Percentiles rank a stretch among this genome's conserved stretches.
phyloP scores from a whole-genome alignment of 1,284 basidiomycete genomes.

The Sutorius eximius region DNA sequence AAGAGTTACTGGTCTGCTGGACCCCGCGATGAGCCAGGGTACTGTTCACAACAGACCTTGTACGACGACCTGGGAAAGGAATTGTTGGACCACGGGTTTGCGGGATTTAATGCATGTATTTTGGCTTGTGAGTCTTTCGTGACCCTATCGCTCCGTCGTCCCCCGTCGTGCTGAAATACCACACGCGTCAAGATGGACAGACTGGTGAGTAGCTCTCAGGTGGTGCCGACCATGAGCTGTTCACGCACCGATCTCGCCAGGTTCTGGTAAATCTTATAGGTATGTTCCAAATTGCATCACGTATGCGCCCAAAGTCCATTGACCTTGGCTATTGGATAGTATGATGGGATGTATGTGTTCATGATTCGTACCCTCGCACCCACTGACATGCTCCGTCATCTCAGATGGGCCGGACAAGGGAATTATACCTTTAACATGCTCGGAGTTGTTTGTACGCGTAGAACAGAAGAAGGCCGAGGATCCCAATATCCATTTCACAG shows the following conservation, averaged over 20 bases:
- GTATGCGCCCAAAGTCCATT: not conserved
- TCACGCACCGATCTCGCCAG: constrained; percentile 40
- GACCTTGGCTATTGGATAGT: constrained; percentile 43
- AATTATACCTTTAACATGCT: constrained; percentile 95
- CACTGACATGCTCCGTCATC: constrained; percentile 8
- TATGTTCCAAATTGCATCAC: constrained; percentile 37
- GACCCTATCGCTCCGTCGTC: not conserved
- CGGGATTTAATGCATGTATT: constrained; percentile 98
- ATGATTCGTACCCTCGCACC: constrained; percentile 20
- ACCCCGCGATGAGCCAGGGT: constrained; percentile 79
- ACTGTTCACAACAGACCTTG: constrained; percentile 91
- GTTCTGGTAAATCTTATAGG: constrained; percentile 89
- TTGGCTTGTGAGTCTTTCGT: constrained; percentile 81
- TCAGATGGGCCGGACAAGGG: constrained; percentile 94
- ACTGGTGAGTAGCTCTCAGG: constrained; percentile 58
- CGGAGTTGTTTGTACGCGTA: constrained; percentile 87
- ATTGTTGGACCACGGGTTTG: constrained; percentile 91
- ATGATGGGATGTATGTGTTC: constrained; percentile 95
- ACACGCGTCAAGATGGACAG: constrained; percentile 65
- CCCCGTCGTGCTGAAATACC: constrained; percentile 5
- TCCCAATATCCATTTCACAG: constrained; percentile 76
- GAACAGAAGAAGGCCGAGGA: constrained; percentile 65
- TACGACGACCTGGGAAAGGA: constrained; percentile 96
- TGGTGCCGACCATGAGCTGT: not conserved
- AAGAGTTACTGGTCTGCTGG: constrained; percentile 96